These are phyloP conservation scores for Talaromyces funiculosus DNA, from an alignment of 2,329 filamentous ascomycete genomes.

Conservation along the genomic window DNA sequence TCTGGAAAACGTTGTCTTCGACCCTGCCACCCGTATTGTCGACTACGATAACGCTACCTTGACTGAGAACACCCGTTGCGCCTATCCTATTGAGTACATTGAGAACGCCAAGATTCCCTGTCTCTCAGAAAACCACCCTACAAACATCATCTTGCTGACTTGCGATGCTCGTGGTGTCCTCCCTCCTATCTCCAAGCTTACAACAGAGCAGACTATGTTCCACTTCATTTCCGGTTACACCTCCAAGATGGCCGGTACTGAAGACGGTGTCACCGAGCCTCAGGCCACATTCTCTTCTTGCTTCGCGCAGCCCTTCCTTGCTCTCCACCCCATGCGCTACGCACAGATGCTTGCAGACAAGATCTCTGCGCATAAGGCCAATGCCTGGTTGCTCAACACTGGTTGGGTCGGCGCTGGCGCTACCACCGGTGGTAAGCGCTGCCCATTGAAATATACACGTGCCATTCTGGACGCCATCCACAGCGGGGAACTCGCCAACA, in stretches of 20 bases:
- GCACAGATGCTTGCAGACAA: slow-evolving; percentile 98
- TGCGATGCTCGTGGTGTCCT: slow-evolving; percentile 97
- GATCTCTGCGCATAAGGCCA: slow-evolving; percentile 90
- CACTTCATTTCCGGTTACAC: slow-evolving; percentile 99
- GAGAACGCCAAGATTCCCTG: slow-evolving; percentile 98
- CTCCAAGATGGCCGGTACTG: slow-evolving; percentile 99
- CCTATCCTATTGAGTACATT: slow-evolving; percentile 99
- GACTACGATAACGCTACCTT: slow-evolving; percentile 94
- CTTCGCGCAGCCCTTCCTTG: slow-evolving; percentile 98
- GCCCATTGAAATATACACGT: slow-evolving; percentile 97
- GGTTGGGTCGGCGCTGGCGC: slow-evolving; percentile 93
- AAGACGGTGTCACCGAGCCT: slow-evolving; percentile 93
- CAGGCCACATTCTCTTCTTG: slow-evolving; percentile 98
- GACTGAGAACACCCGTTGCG: slow-evolving; percentile 97
- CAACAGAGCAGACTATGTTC: slow-evolving; percentile 96
- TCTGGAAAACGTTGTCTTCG: slow-evolving; percentile 97
- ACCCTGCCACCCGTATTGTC: slow-evolving; percentile 79
- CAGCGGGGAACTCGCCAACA: slow-evolving; percentile 88
- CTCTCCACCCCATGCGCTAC: slow-evolving; percentile 98
- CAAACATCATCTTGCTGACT: slow-evolving; percentile 96
- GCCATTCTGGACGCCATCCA: slow-evolving; percentile 98
- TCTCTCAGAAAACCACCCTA: slow-evolving; percentile 77
- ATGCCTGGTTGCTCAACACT: slow-evolving; percentile 98
- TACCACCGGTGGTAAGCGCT: slow-evolving; percentile 88
- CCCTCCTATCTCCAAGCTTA: slow-evolving; percentile 95